Evolutionary conservation across 495 filamentous ascomycete genomes (phyloP), one percentile per base, ranked within the genome.

Genomic region (Mycothermus thermophilus): DNA sequence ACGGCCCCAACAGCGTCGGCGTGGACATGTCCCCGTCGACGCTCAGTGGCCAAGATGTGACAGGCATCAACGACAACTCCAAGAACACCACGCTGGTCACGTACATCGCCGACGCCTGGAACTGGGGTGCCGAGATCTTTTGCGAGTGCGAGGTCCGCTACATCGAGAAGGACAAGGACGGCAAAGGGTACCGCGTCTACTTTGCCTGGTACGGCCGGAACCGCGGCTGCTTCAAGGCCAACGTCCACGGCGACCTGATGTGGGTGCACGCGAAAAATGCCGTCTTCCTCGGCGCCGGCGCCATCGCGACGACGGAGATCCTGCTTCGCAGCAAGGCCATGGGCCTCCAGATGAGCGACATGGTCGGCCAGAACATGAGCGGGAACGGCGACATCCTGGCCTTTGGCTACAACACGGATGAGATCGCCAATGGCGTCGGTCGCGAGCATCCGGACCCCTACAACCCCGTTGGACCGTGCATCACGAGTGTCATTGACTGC

Each of bases 41-140:
- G 4, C 52, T 75, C 24, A 70, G 74, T 0, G 75, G 77, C 2
- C 69, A 74, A 43, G 76, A 80, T 35, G 51, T 42, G 23, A 79
- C 76, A 0, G 76, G 76, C 3, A 46, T 79, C 34, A 80, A 80
- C 42, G 77, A 80, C 44, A 74, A 74, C 3, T 76, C 69, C 19
- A 82, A 82, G 51, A 74, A 63, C 15, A 74, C 67, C 10, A 72
- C 72, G 2, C 56, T 78, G 3, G 72, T 79, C 27, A 82, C 71
- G 2, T 80, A 79, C 41, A 52, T 80, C 5, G 61, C 69, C n/a
- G 77, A 83, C 51, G 74, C 77, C 15, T 81, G 76, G 78, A 77
- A 80, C 49, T 77, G 75, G 73, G 78, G 74, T 14, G 74, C 77
- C 21, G 75, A 82, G 44, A 71, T 81, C 45, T 83, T 83, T 45